Conservation (phyloP, 2,329 filamentous ascomycete species). For the Cladosporium colombiae region DNA sequence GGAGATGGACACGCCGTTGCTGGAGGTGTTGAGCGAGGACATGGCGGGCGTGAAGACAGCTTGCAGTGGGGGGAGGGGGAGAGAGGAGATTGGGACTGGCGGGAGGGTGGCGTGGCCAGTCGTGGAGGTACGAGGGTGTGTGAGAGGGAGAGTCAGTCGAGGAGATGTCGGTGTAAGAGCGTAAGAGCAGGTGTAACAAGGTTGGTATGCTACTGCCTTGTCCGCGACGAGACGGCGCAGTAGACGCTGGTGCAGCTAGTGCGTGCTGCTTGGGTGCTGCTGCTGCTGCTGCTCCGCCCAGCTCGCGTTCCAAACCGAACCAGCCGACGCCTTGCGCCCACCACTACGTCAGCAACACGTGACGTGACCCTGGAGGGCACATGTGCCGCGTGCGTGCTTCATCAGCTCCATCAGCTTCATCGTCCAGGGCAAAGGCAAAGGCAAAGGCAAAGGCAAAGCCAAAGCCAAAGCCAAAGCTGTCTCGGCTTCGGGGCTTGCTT, state of each 20-base stretch:
- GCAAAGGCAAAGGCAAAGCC: too few species aligned
- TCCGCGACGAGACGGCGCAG: background rate
- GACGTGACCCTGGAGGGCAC: background rate
- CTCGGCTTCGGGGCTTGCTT: background rate
- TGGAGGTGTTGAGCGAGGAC: constrained; percentile 62
- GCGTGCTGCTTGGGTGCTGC: background rate
- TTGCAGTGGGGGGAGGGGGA: background rate
- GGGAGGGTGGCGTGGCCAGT: constrained; percentile 3
- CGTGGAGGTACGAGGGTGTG: background rate
- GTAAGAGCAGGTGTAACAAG: background rate
- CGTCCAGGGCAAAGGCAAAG: too few species aligned
- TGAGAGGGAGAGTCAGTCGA: background rate
- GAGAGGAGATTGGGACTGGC: constrained; percentile 8
- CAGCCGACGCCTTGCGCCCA: too few species aligned
- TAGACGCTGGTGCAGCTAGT: background rate
- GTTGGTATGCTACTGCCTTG: constrained; percentile 3
- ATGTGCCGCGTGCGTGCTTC: too few species aligned
- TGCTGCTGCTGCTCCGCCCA: constrained; percentile 1
- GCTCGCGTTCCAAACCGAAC: background rate
- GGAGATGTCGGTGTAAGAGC: background rate
- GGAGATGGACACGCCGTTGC: constrained; percentile 56
- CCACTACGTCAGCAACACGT: background rate
- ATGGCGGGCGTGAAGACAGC: constrained; percentile 50
- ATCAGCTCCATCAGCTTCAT: too few species aligned
- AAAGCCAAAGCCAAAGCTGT: too few species aligned